phyloP scores from a whole-genome alignment of 2,329 filamentous ascomycete species.

The Aspergillus carbonarius region DNA sequence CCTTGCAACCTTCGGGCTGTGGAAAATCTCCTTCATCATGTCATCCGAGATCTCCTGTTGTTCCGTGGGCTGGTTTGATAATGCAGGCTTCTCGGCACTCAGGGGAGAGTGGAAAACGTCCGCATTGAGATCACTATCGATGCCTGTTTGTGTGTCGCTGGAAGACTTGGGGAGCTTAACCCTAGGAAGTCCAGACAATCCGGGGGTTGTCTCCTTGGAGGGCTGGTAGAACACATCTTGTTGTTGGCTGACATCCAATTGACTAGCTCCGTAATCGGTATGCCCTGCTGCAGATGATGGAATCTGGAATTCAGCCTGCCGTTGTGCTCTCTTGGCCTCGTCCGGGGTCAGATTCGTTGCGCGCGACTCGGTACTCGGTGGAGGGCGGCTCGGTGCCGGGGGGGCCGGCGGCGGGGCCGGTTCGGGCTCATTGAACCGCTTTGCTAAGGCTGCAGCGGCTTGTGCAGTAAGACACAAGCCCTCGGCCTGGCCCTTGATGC shows the following conservation, averaged over 20 bases:
- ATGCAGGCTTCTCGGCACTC: constrained; percentile 14
- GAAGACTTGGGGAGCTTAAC: constrained; percentile 56
- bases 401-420: constrained; percentile 23
- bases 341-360: constrained; percentile 38
- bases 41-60: constrained; percentile 55
- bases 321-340: constrained; percentile 48
- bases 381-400: constrained; percentile 27
- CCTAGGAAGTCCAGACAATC: constrained; percentile 54
- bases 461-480: constrained; percentile 60
- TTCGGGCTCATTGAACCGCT: constrained; percentile 54
- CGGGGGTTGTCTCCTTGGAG: constrained; percentile 47
- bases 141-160: constrained; percentile 47
- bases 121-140: constrained; percentile 51
- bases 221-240: constrained; percentile 59
- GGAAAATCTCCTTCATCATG: constrained; percentile 62
- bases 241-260: constrained; percentile 51
- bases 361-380: constrained; percentile 27
- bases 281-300: constrained; percentile 52
- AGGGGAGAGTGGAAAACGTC: constrained; percentile 54
- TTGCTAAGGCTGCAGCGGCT: constrained; percentile 60
- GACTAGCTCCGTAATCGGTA: constrained; percentile 24
- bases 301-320: constrained; percentile 53
- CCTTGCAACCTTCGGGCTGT: constrained; percentile 58
- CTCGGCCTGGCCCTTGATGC: constrained; percentile 61
- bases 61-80: constrained; percentile 18